Evolutionary conservation across 148 eudicot genomes (phyloP).

Genomic region (Persicaria tinctoria): DNA sequence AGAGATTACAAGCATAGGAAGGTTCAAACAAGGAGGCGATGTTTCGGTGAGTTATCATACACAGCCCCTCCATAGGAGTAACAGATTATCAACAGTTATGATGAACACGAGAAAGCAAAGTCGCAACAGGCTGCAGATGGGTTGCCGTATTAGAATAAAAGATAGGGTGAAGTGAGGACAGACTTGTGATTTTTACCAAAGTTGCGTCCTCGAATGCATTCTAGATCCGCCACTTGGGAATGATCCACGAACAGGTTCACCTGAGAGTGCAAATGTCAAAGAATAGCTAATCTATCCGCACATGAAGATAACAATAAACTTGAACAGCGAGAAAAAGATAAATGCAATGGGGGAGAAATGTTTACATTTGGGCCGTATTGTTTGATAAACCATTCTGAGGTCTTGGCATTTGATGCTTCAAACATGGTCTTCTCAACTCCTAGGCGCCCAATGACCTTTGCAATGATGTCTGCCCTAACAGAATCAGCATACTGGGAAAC

Average conservation of each 20-base stretch:
- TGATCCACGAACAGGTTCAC: slow-evolving; percentile 93
- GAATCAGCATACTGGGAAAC: slow-evolving; percentile 65
- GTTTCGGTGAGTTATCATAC: too few relatives aligned
- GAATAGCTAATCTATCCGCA: slow-evolving; percentile 2
- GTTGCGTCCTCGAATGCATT: slow-evolving; percentile 75
- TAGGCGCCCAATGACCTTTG: slow-evolving; percentile 77
- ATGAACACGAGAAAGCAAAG: neutral
- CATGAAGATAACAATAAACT: neutral
- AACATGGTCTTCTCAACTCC: slow-evolving; percentile 93
- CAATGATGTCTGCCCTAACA: slow-evolving; percentile 63
- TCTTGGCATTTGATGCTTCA: slow-evolving; percentile 69
- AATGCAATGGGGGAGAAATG: neutral
- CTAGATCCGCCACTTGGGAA: slow-evolving; percentile 78
- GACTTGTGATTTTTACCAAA: slow-evolving; percentile 68
- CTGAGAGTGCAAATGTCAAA: slow-evolving; percentile 26
- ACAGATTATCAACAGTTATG: too few relatives aligned
- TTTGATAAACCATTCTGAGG: slow-evolving; percentile 83
- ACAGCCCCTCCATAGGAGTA: too few relatives aligned
- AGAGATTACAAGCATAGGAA: neutral
- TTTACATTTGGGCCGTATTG: slow-evolving; percentile 89
- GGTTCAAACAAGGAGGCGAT: too few relatives aligned
- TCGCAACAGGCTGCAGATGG: neutral
- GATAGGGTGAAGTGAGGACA: slow-evolving; percentile 58
- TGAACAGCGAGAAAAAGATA: neutral
- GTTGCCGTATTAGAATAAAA: slow-evolving; percentile 20